These are phyloP conservation scores for Chernovozyma aurita DNA, from an alignment of 1,139 yeast species.

Conservation along the genomic window DNA sequence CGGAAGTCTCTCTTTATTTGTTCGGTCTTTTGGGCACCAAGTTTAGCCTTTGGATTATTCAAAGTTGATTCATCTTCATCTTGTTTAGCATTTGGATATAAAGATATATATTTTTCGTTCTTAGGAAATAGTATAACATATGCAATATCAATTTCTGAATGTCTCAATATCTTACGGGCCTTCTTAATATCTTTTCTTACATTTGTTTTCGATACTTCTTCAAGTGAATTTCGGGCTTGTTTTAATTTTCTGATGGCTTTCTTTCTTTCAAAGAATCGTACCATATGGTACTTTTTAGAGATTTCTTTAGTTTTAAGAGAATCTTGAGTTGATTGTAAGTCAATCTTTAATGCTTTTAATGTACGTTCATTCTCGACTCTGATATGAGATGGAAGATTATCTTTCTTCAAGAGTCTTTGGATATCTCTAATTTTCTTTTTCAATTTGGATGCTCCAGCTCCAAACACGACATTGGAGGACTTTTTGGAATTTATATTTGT, in stretches of 20 bases:
- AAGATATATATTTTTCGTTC: constrained; percentile 73
- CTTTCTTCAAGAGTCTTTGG: constrained; percentile 62
- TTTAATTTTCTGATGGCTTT: constrained; percentile 78
- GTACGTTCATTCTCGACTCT: constrained; percentile 84
- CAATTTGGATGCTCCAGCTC: constrained; percentile 48
- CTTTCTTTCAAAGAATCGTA: constrained; percentile 84
- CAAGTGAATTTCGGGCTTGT: constrained; percentile 50
- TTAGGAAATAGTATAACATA: constrained; percentile 78
- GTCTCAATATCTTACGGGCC: constrained; percentile 47
- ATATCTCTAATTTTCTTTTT: constrained; percentile 87
- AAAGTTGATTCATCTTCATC: constrained; percentile 22
- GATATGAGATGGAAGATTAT: constrained; percentile 68
- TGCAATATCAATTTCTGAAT: constrained; percentile 68
- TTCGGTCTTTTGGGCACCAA: constrained; percentile 46
- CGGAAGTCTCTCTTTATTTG: constrained; percentile 45
- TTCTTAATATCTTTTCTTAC: constrained; percentile 51
- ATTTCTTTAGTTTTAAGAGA: constrained; percentile 51
- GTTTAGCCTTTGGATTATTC: constrained; percentile 35
- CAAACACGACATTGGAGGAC: constrained; percentile 21
- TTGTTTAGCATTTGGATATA: constrained; percentile 49
- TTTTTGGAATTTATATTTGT: not conserved
- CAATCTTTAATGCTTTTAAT: constrained; percentile 64
- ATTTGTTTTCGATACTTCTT: constrained; percentile 34
- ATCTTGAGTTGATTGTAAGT: constrained; percentile 52
- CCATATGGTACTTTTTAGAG: constrained; percentile 89